These are phyloP conservation scores for Candida oleophila DNA, from an alignment of 805 yeast species.

Conservation along the genomic window DNA sequence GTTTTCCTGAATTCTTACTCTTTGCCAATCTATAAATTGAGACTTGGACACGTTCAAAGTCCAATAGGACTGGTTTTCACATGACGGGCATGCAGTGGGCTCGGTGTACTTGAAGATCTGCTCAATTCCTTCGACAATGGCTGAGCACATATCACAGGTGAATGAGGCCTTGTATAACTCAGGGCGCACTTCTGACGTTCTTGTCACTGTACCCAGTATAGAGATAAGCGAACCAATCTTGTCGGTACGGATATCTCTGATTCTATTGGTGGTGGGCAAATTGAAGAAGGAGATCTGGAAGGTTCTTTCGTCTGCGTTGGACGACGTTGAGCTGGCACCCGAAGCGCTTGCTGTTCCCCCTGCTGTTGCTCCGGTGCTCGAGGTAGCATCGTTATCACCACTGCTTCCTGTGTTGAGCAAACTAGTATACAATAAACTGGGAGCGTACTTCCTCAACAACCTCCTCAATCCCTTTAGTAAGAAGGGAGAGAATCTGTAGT, in stretches of 20 bases:
- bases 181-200: slow-evolving; percentile 95
- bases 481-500: slow-evolving; percentile 88
- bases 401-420: slow-evolving; percentile 38
- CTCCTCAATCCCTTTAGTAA: slow-evolving; percentile 71
- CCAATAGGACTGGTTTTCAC: slow-evolving; percentile 86
- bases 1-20: slow-evolving; percentile 91
- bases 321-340: slow-evolving; percentile 36
- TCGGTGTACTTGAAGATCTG: slow-evolving; percentile 92
- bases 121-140: slow-evolving; percentile 84
- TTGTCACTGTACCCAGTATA: slow-evolving; percentile 91
- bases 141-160: slow-evolving; percentile 84
- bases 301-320: slow-evolving; percentile 62
- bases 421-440: slow-evolving; percentile 51
- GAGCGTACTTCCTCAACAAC: slow-evolving; percentile 73
- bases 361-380: background rate
- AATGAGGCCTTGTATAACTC: slow-evolving; percentile 86
- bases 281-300: slow-evolving; percentile 89
- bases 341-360: slow-evolving; percentile 10
- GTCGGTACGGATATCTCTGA: slow-evolving; percentile 88
- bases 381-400: slow-evolving; percentile 23
- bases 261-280: slow-evolving; percentile 75
- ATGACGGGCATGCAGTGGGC: slow-evolving; percentile 88
- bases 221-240: slow-evolving; percentile 81
- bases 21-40: slow-evolving; percentile 94
- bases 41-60: slow-evolving; percentile 80